Percentiles rank a stretch among this genome's conserved stretches.
phyloP scores from a whole-genome alignment of 2,329 filamentous ascomycete species.

The Corinectria fuckeliana region DNA sequence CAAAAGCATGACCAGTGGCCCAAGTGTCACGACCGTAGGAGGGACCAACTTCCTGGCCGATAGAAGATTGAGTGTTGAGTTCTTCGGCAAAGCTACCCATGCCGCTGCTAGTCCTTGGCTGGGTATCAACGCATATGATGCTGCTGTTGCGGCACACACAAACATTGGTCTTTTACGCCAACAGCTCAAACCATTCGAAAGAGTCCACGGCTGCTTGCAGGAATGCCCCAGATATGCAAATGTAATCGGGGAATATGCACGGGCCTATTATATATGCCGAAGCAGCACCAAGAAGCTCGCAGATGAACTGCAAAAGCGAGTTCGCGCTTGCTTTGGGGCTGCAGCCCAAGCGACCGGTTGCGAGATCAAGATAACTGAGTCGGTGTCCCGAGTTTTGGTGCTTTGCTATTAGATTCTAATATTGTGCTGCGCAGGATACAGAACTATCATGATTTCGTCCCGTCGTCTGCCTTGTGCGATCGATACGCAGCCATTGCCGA shows the following conservation, averaged over 20 bases:
- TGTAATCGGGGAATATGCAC: background rate
- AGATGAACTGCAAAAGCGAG: background rate
- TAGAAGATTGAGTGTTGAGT: background rate
- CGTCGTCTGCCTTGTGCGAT: too few relatives aligned
- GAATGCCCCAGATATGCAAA: constrained; percentile 2
- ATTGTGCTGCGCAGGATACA: too few relatives aligned
- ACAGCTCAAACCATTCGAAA: constrained; percentile 9
- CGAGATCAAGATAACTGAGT: background rate
- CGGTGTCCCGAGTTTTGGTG: too few relatives aligned
- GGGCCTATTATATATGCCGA: background rate
- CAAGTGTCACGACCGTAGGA: background rate
- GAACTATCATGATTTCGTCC: too few relatives aligned
- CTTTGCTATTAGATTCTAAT: too few relatives aligned
- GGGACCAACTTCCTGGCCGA: constrained; percentile 9
- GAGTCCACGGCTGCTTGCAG: constrained; percentile 7
- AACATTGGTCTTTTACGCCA: constrained; percentile 15
- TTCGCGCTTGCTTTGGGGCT: constrained; percentile 5
- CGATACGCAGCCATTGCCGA: too few relatives aligned
- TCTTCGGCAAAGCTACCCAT: constrained; percentile 9
- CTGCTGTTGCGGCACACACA: constrained; percentile 5
- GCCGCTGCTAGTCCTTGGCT: constrained; percentile 16
- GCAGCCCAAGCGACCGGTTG: constrained; percentile 16
- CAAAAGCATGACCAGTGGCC: background rate
- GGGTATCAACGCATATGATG: constrained; percentile 18
- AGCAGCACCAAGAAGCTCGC: background rate